A percentile compares a stretch with the other conserved stretches of the same genome.
These are phyloP conservation scores for Wickerhamiella domercqiae DNA, from an alignment of 805 yeast species.

Conservation along the genomic window DNA sequence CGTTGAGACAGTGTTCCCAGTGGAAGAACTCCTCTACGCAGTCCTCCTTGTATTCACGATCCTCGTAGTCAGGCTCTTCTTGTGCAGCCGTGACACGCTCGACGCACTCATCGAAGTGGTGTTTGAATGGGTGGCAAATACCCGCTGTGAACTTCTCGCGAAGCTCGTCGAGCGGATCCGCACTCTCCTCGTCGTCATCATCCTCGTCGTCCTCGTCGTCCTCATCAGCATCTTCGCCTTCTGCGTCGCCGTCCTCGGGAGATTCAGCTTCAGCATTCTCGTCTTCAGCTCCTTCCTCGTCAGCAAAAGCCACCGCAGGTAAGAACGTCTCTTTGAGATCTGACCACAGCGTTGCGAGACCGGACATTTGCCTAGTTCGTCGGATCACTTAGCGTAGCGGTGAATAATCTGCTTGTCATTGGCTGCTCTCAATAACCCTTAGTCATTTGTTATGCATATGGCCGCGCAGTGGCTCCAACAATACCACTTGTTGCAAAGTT, in stretches of 20 bases:
- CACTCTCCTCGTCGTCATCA: conserved; percentile 55
- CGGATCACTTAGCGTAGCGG: background rate
- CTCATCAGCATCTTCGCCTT: conserved; percentile 31
- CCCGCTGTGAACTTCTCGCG: conserved; percentile 36
- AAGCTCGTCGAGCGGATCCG: conserved; percentile 49
- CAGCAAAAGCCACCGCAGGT: conserved; percentile 76
- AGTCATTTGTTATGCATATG: no score
- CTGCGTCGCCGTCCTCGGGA: conserved; percentile 20
- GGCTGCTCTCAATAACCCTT: no score
- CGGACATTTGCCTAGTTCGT: background rate
- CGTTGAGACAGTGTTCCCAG: conserved; percentile 82
- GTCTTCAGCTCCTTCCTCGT: conserved; percentile 23
- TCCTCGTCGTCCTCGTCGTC: conserved; percentile 46
- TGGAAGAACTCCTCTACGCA: conserved; percentile 98
- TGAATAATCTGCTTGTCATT: no score
- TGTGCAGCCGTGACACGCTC: conserved; percentile 84
- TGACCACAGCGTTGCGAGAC: conserved; percentile 30
- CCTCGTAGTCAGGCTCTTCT: conserved; percentile 73
- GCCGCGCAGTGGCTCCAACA: no score
- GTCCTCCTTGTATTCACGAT: conserved; percentile 78
- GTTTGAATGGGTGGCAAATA: conserved; percentile 56
- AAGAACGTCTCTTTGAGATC: conserved; percentile 67
- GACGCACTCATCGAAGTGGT: conserved; percentile 87
- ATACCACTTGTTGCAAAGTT: no score
- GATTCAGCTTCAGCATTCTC: conserved; percentile 28